These are phyloP conservation scores for Aspergillus sergii DNA, from an alignment of 2,329 filamentous ascomycete genomes.

Conservation along the genomic window DNA sequence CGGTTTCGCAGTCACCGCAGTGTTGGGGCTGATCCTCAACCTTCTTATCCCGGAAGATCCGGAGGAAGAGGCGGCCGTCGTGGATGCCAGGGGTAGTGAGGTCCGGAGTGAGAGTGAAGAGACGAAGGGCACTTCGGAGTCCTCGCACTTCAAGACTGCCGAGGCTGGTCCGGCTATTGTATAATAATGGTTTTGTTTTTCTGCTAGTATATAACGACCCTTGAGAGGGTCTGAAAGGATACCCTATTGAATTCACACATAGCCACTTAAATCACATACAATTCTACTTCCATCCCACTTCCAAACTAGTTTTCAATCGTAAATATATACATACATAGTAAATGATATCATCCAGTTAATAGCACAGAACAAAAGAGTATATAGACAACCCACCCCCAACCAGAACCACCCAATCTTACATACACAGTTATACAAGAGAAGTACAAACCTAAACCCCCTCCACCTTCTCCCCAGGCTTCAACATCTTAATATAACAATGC, in stretches of 20 bases:
- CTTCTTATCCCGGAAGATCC: slow-evolving; percentile 72
- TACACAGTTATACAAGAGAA: background rate
- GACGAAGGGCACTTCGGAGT: background rate
- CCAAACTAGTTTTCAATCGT: background rate
- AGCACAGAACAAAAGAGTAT: background rate
- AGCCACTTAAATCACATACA: background rate
- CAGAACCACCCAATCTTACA: no score
- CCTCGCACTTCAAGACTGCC: background rate
- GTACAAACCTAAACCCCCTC: slow-evolving; percentile 27
- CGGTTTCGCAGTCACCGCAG: slow-evolving; percentile 64
- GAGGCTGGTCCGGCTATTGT: background rate
- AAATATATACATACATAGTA: background rate
- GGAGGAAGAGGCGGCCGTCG: slow-evolving; percentile 59
- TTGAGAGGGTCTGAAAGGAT: background rate
- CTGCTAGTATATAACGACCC: background rate
- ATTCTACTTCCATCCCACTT: background rate
- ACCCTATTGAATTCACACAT: background rate
- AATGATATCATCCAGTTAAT: background rate
- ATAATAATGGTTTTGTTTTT: background rate
- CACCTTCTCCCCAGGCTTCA: slow-evolving; percentile 35
- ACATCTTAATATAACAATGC: slow-evolving; percentile 48
- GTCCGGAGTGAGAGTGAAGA: slow-evolving; percentile 13
- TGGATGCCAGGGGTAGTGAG: slow-evolving; percentile 26
- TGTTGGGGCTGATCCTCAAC: slow-evolving; percentile 74
- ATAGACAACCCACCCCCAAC: no score